These are phyloP conservation scores for Dunaliella sp. DNA, from an alignment of 139 green algal species.

Conservation along the genomic window DNA sequence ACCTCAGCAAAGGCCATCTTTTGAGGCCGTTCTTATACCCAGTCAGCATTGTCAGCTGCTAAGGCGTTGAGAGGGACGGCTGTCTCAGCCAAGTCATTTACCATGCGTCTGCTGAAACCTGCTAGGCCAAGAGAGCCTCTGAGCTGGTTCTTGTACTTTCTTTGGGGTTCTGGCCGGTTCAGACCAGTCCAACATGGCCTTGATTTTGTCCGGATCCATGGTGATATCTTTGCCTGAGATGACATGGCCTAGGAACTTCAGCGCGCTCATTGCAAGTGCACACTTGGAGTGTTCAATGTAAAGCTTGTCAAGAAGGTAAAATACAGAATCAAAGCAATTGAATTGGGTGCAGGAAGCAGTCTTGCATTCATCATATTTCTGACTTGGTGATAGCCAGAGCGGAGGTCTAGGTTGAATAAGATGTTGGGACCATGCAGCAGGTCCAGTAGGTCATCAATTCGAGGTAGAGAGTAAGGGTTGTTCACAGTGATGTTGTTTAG, in stretches of 20 bases:
- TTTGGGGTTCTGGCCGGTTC: not conserved
- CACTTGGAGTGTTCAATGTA: not conserved
- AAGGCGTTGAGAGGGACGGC: not conserved
- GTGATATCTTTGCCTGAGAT: not conserved
- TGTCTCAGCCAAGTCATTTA: not conserved
- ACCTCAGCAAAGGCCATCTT: not conserved
- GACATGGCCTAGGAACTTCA: not conserved
- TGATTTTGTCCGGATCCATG: not conserved
- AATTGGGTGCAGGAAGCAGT: slow-evolving; percentile 28
- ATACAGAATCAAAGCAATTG: slow-evolving; percentile 39
- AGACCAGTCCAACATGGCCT: not conserved
- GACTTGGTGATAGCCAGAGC: slow-evolving; percentile 29
- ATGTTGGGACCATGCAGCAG: slow-evolving; percentile 19
- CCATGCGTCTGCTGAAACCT: not conserved
- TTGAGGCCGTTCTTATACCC: not conserved
- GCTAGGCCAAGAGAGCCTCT: not conserved
- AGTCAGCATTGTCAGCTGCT: not conserved
- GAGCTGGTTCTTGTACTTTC: not conserved
- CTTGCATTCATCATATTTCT: slow-evolving; percentile 5
- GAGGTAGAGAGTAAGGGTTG: slow-evolving; percentile 30
- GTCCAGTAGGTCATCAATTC: slow-evolving; percentile 49
- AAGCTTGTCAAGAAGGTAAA: slow-evolving; percentile 24
- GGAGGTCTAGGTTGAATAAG: slow-evolving; percentile 41
- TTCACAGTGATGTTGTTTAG: slow-evolving; percentile 19
- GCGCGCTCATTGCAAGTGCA: not conserved